These are phyloP conservation scores for Lentinula lateritia DNA, from an alignment of 768 basidiomycete genomes.

Conservation along the genomic window DNA sequence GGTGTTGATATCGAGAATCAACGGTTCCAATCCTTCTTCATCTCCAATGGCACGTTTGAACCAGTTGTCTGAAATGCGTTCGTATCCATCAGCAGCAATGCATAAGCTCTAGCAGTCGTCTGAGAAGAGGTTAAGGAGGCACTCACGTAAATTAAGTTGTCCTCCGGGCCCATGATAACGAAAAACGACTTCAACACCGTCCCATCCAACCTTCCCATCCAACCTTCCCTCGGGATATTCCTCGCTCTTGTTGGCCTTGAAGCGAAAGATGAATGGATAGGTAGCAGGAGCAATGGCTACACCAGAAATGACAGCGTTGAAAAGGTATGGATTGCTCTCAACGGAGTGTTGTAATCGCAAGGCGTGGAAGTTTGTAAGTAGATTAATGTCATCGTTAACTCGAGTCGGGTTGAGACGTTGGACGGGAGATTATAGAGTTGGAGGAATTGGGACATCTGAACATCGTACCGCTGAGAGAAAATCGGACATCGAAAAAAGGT, in stretches of 20 bases:
- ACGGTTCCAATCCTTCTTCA: not conserved
- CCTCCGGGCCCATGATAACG: not conserved
- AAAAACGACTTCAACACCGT: conserved; percentile 6
- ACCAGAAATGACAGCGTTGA: not conserved
- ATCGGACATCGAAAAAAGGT: too few relatives aligned
- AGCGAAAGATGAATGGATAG: not conserved
- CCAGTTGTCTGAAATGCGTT: conserved; percentile 7
- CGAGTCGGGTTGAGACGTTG: not conserved
- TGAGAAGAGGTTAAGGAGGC: not conserved
- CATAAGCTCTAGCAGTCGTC: not conserved
- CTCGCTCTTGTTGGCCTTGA: conserved; percentile 4
- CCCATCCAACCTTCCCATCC: too few relatives aligned
- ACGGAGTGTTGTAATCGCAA: not conserved
- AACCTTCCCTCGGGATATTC: conserved; percentile 6
- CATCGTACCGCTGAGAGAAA: not conserved
- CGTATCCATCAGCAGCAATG: not conserved
- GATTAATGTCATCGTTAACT: conserved; percentile 2
- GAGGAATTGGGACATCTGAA: not conserved
- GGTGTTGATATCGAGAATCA: not conserved
- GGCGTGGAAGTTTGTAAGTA: not conserved
- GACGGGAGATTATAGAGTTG: not conserved
- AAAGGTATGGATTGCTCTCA: not conserved
- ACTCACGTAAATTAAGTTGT: not conserved
- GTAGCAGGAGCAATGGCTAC: not conserved
- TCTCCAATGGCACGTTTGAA: not conserved